phyloP scores from a whole-genome alignment of 2,329 filamentous ascomycete species.

The Aureobasidium vineae region DNA sequence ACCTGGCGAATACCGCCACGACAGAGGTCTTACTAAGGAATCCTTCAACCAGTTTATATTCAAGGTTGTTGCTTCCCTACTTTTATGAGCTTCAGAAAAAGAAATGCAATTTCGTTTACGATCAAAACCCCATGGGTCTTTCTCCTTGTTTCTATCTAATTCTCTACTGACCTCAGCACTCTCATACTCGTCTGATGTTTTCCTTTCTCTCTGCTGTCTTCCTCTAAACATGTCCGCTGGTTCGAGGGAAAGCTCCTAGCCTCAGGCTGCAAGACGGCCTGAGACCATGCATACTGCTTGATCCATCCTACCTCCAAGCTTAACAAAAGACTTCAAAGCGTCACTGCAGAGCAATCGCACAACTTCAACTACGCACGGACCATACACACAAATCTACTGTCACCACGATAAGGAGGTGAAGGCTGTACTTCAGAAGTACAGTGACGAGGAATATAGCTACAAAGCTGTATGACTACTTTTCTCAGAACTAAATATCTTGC shows the following conservation, averaged over 20 bases:
- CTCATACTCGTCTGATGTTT: background rate
- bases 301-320: background rate
- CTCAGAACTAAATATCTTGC: background rate
- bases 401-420: background rate
- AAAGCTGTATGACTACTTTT: background rate
- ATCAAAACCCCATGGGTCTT: conserved; percentile 6
- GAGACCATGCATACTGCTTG: background rate
- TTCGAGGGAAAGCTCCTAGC: background rate
- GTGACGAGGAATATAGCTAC: background rate
- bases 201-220: background rate
- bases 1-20: background rate
- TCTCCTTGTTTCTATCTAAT: background rate
- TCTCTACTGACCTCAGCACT: background rate
- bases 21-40: background rate
- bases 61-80: conserved; percentile 12
- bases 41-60: background rate
- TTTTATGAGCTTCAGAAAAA: conserved; percentile 21
- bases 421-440: background rate
- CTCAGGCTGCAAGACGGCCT: background rate
- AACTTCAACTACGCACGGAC: background rate
- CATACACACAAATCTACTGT: background rate
- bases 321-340: background rate
- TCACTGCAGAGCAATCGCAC: background rate
- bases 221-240: no score
- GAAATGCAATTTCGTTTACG: conserved; percentile 14